Percentiles rank a stretch among this genome's conserved stretches.
phyloP scores from a whole-genome alignment of 169 alveolate species.

The Plasmodium inui region DNA sequence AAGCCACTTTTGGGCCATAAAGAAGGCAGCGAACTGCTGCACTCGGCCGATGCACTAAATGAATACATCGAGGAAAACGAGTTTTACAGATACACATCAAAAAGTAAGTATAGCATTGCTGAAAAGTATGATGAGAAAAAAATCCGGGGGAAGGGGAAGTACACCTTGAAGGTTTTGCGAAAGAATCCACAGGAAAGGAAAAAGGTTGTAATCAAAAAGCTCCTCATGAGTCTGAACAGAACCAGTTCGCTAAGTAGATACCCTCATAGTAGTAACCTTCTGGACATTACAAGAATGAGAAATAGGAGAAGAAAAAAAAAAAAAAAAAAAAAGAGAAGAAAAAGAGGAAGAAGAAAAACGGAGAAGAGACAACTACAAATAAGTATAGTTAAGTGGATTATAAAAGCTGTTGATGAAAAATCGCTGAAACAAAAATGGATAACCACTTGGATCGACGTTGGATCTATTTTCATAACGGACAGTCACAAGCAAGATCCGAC shows the following conservation, averaged over 20 bases:
- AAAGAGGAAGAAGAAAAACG: neutral
- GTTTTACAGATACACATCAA: neutral
- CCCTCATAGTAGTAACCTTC: neutral
- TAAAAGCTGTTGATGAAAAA: conserved; percentile 68
- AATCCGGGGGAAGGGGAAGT: neutral
- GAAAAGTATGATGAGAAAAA: neutral
- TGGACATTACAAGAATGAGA: neutral
- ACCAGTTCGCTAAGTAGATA: conserved; percentile 2
- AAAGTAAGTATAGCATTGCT: neutral
- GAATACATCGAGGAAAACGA: neutral
- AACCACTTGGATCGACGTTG: conserved; percentile 73
- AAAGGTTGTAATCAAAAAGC: neutral
- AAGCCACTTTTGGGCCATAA: neutral
- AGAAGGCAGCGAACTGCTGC: neutral
- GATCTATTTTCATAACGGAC: conserved; percentile 66
- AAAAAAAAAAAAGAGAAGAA: conserved; percentile 4
- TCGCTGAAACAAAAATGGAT: conserved; percentile 65
- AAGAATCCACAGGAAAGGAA: conserved; percentile 1
- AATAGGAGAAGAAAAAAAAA: neutral
- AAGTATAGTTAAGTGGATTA: conserved; percentile 62
- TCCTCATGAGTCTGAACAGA: conserved; percentile 17
- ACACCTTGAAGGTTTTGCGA: neutral
- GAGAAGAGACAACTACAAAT: conserved; percentile 56
- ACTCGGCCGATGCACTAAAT: neutral
- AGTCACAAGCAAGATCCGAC: conserved; percentile 15